Evolutionary conservation across 345 rosid species (phyloP).

Genomic region (Citrus reticulata): DNA sequence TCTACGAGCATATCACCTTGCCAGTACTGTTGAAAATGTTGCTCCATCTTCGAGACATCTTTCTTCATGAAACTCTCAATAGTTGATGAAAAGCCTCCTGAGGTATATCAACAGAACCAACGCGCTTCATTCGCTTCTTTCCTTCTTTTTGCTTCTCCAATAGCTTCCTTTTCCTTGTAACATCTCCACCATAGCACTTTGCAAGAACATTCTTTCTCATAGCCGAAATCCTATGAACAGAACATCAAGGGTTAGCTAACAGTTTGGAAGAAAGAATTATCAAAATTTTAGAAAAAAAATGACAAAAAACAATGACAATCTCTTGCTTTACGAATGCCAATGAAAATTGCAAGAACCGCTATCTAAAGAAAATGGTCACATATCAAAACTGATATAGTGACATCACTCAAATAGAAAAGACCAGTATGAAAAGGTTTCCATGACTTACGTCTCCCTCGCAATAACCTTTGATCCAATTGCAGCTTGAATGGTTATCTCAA

Average conservation of each 20-base stretch:
- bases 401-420: neutral
- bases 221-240: conserved; percentile 61
- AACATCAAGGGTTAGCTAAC: conserved; percentile 1
- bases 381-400: neutral
- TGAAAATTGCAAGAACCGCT: neutral
- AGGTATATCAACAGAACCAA: conserved; percentile 97
- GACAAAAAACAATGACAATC: neutral
- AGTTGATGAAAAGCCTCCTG: conserved; percentile 94
- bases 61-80: conserved; percentile 71
- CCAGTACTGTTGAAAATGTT: neutral
- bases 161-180: conserved; percentile 86
- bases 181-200: conserved; percentile 96
- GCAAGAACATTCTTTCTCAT: conserved; percentile 98
- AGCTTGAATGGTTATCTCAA: conserved; percentile 94
- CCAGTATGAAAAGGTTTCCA: neutral
- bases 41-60: neutral
- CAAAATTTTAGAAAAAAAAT: neutral
- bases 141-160: conserved; percentile 98
- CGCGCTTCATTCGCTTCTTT: conserved; percentile 93
- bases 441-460: conserved; percentile 86
- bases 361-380: neutral
- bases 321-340: neutral
- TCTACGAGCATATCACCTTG: neutral
- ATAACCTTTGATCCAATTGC: conserved; percentile 89
- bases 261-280: neutral